Base-by-base conservation (phyloP, 1,284 basidiomycete genomes). In the Somion occarium region DNA sequence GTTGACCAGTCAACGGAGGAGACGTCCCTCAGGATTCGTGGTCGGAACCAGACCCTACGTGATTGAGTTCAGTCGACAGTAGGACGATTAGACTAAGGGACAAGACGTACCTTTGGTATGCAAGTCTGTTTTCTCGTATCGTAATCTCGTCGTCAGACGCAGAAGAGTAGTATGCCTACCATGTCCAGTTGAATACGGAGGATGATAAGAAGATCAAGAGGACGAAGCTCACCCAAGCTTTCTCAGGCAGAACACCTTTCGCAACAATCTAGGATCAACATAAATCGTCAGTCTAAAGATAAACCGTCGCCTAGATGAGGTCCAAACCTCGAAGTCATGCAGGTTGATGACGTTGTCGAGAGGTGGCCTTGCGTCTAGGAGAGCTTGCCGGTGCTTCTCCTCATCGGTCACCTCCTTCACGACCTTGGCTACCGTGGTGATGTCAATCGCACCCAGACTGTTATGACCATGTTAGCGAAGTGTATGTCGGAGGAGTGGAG, bases 31-130 rank as follows among this genome's bases (percentile, higher is more conserved):
- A 98, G 73, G 39, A 98, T 76, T 13, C 93, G 82, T 11, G 94
- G 94, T 15, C 94, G 80, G 76, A 98, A 97, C 93, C 94, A 98
- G 59, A 98, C 79, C 50, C 91, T 88, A 58, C 2, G n/a, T 11
- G 3, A 48, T 11, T n/a, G 15, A 12, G 19, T 44, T 15, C 5
- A 19, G 20, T 13, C 5, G 2, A 25, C 19, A 24, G 23, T 11
- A 11, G 22, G 15, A 23, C n/a, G n/a, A 12, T 43, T n/a, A 11
- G 2, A 37, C 7, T n/a, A 46, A 27, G 4, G 34, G 18, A 7
- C 13, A 22, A 19, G 9, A 52, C 67, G 46, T 43, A 70, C 78
- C 81, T 67, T 50, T 83, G 81, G 62, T 80, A 90, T 0, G 83
- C 84, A 37, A 74, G 69, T 41, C 79, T 77, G 64, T 88, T 88